Percentiles rank a stretch among this genome's conserved stretches.
These are phyloP conservation scores for Phylloporus sp. DNA, from an alignment of 768 basidiomycete genomes.

Conservation along the genomic window DNA sequence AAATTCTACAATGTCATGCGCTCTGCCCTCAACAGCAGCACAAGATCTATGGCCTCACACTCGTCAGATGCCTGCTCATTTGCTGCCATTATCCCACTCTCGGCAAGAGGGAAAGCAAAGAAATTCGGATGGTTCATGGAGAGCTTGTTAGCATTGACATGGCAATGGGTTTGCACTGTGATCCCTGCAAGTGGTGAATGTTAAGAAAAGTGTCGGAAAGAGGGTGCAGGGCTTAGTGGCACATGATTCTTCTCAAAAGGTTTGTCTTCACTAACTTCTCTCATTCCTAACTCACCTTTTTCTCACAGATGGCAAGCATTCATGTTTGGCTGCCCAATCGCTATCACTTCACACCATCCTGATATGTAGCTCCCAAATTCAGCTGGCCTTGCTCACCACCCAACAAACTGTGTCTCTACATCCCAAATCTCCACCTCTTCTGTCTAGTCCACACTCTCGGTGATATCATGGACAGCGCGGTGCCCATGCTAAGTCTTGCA, in stretches of 20 bases:
- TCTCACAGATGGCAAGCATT: conserved; percentile 79
- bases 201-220: conserved; percentile 67
- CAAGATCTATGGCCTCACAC: conserved; percentile 62
- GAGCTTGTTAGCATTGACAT: conserved; percentile 71
- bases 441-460: conserved; percentile 74
- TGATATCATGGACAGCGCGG: conserved; percentile 82
- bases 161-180: conserved; percentile 83
- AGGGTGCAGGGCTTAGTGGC: conserved; percentile 89
- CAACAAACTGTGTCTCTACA: conserved; percentile 60
- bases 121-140: conserved; percentile 73
- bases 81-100: conserved; percentile 70
- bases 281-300: conserved; percentile 6
- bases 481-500: conserved; percentile 74
- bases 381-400: conserved; percentile 40
- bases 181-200: conserved; percentile 78
- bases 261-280: conserved; percentile 29
- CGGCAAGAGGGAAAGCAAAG: conserved; percentile 72
- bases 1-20: conserved; percentile 71
- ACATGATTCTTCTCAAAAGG: conserved; percentile 78
- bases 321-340: conserved; percentile 76
- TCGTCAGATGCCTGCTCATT: conserved; percentile 70
- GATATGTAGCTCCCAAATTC: conserved; percentile 74
- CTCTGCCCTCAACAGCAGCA: conserved; percentile 58
- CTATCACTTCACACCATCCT: conserved; percentile 78
- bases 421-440: conserved; percentile 75